Evolutionary conservation across 441 rosid species (phyloP), one percentile per base, ranked within the genome.

Genomic region (Populus trichocarpa): DNA sequence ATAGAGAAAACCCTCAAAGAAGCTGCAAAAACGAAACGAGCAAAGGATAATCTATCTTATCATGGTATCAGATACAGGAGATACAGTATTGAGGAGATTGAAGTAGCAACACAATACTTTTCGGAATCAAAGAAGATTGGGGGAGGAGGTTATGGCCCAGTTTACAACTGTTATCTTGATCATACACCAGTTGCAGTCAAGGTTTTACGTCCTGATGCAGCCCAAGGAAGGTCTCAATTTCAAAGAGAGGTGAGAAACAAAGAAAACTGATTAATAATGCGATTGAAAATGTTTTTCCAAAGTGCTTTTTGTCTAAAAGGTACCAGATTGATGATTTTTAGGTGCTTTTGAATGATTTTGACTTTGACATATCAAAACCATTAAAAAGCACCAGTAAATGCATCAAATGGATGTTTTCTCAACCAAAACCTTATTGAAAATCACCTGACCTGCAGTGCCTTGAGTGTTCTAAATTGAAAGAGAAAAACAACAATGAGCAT

Each of bases 121-220:
- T 13, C 70, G 0, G 69, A 65, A 57, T 53, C 78, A 11, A 53
- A 69, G 61, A 84, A 70, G 80, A 81, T 84, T 28, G 86, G 84
- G 8, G 86, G 78, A 81, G 86, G 84, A 32, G 82, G 86, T 16
- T 84, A 84, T 67, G 86, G 86, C 22, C 86, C 86, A 23, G 86
- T 84, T 59, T 84, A 75, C 73, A 81, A 50, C 76, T 81, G 84
- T 66, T 66, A 14, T 66, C 80, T 84, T 65, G 84, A 84, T 73
- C 86, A 81, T 46, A 81, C 84, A 22, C 75, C 82, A 9, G 86
- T 84, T 63, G 86, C 86, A 23, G 84, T 84, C 25, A 84, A 84
- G 74, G 86, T 84, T 22, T 78, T 81, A 35, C 78, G 86, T 11
- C 84, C 84, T 18, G 84, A 84, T 66, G 86, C 86, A 23, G 81